Conservation (phyloP, 2,329 filamentous ascomycete species). For the Hymenoscyphus infarciens region DNA sequence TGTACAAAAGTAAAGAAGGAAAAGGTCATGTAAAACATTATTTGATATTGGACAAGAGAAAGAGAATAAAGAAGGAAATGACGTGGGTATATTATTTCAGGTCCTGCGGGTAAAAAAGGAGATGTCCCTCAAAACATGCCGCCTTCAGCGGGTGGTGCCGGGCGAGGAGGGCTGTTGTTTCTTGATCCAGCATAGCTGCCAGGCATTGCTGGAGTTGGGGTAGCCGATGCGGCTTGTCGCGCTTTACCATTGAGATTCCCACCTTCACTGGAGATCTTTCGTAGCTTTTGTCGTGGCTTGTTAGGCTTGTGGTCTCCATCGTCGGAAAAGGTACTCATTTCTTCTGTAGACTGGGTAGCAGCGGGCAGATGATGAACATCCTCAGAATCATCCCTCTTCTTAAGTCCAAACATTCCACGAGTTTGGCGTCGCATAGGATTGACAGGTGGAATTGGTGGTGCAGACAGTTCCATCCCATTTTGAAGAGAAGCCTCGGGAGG, state of each 20-base stretch:
- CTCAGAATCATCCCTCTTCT: slow-evolving; percentile 26
- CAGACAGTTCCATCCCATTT: slow-evolving; percentile 26
- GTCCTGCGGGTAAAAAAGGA: slow-evolving; percentile 14
- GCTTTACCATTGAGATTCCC: slow-evolving; percentile 33
- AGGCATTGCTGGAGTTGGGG: slow-evolving; percentile 32
- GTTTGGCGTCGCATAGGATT: slow-evolving; percentile 34
- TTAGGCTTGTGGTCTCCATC: slow-evolving; percentile 29
- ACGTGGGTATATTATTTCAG: slow-evolving; percentile 21
- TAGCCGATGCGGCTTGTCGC: slow-evolving; percentile 24
- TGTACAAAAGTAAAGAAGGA: slow-evolving; percentile 21
- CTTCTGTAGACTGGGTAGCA: slow-evolving; percentile 32
- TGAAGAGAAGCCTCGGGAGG: slow-evolving; percentile 30
- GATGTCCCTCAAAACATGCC: slow-evolving; percentile 31
- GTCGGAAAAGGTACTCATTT: slow-evolving; percentile 35
- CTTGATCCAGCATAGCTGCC: slow-evolving; percentile 17
- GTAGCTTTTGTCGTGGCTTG: slow-evolving; percentile 25
- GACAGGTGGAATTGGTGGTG: slow-evolving; percentile 35
- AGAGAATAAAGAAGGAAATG: slow-evolving; percentile 18
- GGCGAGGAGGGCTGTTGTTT: slow-evolving; percentile 22
- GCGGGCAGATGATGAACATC: slow-evolving; percentile 26
- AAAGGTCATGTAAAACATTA: slow-evolving; percentile 31
- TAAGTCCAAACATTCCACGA: slow-evolving; percentile 32
- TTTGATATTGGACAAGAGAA: slow-evolving; percentile 14
- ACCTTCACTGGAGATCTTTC: slow-evolving; percentile 34
- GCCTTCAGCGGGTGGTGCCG: slow-evolving; percentile 25